phyloP scores from a whole-genome alignment of 1,284 basidiomycete species.

The Bondarzewia mesenterica region DNA sequence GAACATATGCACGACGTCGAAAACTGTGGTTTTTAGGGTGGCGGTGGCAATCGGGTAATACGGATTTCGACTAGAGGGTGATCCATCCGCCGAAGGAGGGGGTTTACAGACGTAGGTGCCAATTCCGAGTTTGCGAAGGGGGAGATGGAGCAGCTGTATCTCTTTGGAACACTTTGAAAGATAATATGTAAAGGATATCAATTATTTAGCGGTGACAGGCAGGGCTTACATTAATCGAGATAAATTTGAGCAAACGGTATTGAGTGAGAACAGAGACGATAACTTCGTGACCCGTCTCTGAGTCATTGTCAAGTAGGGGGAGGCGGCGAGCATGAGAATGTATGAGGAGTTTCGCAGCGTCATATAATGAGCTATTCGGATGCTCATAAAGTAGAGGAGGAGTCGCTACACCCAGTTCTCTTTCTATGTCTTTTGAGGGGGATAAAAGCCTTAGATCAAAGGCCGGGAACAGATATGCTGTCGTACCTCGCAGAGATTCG shows the following conservation, averaged over 20 bases:
- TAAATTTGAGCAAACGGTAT: conserved; percentile 97
- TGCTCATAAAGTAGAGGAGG: conserved; percentile 89
- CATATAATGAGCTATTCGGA: conserved; percentile 83
- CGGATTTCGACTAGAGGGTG: conserved; percentile 49
- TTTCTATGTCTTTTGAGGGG: conserved; percentile 77
- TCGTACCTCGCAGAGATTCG: conserved; percentile 77
- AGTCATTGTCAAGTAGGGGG: conserved; percentile 89
- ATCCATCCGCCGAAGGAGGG: conserved; percentile 28
- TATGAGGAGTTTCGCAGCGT: conserved; percentile 86
- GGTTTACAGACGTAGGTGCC: conserved; percentile 79
- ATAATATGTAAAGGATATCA: conserved; percentile 6
- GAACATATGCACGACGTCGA: conserved; percentile 99
- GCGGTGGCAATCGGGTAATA: conserved; percentile 92
- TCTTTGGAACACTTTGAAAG: conserved; percentile 57
- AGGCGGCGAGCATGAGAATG: conserved; percentile 93
- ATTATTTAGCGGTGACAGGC: conserved; percentile 5
- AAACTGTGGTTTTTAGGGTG: conserved; percentile 87
- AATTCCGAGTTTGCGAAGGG: conserved; percentile 83
- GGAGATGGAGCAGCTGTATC: conserved; percentile 67
- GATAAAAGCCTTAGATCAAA: conserved; percentile 5
- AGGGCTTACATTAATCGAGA: conserved; percentile 88
- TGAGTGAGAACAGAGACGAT: conserved; percentile 96
- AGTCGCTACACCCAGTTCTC: conserved; percentile 83
- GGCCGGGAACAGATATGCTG: conserved; percentile 3
- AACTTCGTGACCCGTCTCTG: conserved; percentile 91